Conservation (phyloP, 106 monocot species). For the Apostasia shenzhenica region DNA sequence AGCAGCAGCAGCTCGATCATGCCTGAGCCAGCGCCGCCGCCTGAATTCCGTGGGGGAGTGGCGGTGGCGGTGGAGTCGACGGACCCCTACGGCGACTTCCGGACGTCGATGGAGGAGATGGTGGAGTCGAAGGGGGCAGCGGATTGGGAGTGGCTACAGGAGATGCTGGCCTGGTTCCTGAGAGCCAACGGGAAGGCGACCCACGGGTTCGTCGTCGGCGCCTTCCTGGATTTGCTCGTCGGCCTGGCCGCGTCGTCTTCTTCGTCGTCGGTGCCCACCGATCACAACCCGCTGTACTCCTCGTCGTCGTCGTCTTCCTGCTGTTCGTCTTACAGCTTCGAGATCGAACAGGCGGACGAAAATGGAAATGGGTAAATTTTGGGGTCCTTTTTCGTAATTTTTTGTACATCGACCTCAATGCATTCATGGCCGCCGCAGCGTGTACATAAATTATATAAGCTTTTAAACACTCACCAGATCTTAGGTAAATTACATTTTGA, state of each 20-base stretch:
- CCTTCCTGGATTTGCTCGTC: constrained; percentile 42
- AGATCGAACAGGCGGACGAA: not conserved
- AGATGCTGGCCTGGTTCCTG: constrained; percentile 45
- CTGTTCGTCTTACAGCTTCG: not conserved
- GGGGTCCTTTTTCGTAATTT: too few relatives aligned
- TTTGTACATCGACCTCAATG: too few relatives aligned
- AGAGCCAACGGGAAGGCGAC: constrained; percentile 31
- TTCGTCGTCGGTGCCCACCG: not conserved
- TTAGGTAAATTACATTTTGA: too few relatives aligned
- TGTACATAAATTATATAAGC: too few relatives aligned
- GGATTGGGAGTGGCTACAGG: constrained; percentile 37
- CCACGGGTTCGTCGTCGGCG: constrained; percentile 36
- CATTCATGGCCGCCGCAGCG: too few relatives aligned
- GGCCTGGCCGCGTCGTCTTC: constrained; percentile 18
- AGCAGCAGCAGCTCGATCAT: constrained; percentile 41
- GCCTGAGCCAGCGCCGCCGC: constrained; percentile 6
- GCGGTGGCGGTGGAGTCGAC: constrained; percentile 36
- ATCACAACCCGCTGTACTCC: not conserved
- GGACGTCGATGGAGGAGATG: constrained; percentile 67
- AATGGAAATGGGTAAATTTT: not conserved
- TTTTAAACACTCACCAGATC: too few relatives aligned
- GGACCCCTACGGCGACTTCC: constrained; percentile 39
- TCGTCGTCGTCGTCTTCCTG: not conserved
- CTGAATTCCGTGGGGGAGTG: constrained; percentile 15
- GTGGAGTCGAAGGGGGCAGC: constrained; percentile 30